Evolutionary conservation across 306 rosid species (phyloP).

Genomic region (Pyrus pyrifolia): DNA sequence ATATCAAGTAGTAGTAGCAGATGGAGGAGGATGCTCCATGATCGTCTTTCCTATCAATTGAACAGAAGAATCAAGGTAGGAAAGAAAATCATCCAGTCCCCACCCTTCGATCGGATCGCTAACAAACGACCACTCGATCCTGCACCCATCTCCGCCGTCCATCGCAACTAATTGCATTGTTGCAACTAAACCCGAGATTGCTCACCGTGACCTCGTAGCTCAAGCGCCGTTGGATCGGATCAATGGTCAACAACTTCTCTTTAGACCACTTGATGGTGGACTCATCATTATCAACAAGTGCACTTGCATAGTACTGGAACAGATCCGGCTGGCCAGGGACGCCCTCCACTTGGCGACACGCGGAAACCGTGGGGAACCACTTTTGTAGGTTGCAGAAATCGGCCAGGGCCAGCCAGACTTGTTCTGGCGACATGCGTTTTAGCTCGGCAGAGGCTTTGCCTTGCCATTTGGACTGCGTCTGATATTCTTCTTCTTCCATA

Average conservation of each 20-base stretch:
- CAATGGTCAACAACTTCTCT: slow-evolving; percentile 42
- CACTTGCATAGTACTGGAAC: slow-evolving; percentile 37
- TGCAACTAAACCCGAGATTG: slow-evolving; percentile 47
- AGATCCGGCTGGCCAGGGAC: slow-evolving; percentile 38
- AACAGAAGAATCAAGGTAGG: slow-evolving; percentile 17
- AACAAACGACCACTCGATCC: slow-evolving; percentile 50
- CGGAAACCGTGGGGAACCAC: slow-evolving; percentile 25
- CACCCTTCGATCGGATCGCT: slow-evolving; percentile 45
- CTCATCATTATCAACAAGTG: neutral
- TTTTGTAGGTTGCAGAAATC: slow-evolving; percentile 54
- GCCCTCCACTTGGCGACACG: slow-evolving; percentile 37
- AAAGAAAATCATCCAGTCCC: slow-evolving; percentile 25
- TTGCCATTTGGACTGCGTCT: slow-evolving; percentile 27
- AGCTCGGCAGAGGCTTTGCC: slow-evolving; percentile 12
- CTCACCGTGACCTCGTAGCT: slow-evolving; percentile 35
- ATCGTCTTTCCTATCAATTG: slow-evolving; percentile 30
- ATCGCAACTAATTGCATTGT: slow-evolving; percentile 22
- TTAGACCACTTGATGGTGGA: slow-evolving; percentile 30
- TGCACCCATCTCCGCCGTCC: slow-evolving; percentile 23
- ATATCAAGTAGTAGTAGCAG: neutral
- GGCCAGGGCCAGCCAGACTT: slow-evolving; percentile 34
- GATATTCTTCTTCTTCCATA: slow-evolving; percentile 13
- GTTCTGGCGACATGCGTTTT: neutral
- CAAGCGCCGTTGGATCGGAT: slow-evolving; percentile 35
- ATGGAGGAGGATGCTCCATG: slow-evolving; percentile 14